Evolutionary conservation across 352 stramenopile species (phyloP).

Genomic region (Phytophthora pisi): DNA sequence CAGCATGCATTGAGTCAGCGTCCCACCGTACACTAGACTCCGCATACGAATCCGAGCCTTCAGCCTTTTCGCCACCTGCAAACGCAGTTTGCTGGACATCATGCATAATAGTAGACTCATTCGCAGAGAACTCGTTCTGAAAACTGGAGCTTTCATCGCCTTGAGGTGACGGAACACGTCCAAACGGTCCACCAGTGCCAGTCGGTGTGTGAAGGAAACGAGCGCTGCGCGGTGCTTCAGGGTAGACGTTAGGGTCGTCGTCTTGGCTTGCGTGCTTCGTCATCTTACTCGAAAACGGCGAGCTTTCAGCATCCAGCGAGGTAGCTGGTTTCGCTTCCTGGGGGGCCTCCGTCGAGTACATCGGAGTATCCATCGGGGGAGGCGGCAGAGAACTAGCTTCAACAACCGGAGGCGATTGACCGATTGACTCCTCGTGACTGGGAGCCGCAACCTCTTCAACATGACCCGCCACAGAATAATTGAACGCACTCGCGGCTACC

Average conservation of each 20-base stretch:
- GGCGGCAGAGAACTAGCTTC: conserved; percentile 9
- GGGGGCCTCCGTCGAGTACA: conserved; percentile 2
- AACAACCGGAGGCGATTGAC: not conserved
- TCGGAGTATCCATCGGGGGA: not conserved
- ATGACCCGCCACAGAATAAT: conserved; percentile 3
- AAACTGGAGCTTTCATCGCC: conserved; percentile 15
- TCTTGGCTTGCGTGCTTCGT: conserved; percentile 13
- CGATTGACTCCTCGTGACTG: conserved; percentile 8
- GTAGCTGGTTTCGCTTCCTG: conserved; percentile 14
- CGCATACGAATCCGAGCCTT: conserved; percentile 20
- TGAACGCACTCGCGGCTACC: conserved; percentile 4
- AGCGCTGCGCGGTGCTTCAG: conserved; percentile 31
- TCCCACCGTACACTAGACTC: conserved; percentile 34
- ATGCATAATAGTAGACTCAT: conserved; percentile 1
- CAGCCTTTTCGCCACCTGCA: conserved; percentile 12
- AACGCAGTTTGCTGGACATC: conserved; percentile 9
- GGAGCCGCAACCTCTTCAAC: conserved; percentile 9
- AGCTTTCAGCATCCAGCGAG: conserved; percentile 13
- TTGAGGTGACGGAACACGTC: conserved; percentile 31
- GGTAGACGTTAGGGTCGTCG: conserved; percentile 28
- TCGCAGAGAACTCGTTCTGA: conserved; percentile 15
- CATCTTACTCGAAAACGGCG: conserved; percentile 34
- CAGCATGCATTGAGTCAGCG: conserved; percentile 9
- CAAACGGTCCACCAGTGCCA: conserved; percentile 37
- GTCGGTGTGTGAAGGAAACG: conserved; percentile 42